Percentiles rank a stretch among this genome's conserved stretches.
Conservation (phyloP, 352 stramenopile species). For the Phytophthora cryptogea region DNA sequence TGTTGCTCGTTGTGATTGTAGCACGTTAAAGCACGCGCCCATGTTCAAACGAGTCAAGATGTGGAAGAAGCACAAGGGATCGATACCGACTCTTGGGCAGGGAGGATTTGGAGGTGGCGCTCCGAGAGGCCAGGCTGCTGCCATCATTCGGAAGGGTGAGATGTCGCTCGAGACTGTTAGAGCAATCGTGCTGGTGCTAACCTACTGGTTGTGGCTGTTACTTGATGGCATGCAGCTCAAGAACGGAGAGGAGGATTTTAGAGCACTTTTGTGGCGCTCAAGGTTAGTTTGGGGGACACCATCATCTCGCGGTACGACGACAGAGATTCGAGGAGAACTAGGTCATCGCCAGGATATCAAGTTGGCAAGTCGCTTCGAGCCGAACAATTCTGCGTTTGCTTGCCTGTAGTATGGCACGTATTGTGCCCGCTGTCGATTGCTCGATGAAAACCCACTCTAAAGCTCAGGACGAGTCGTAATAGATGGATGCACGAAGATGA, state of each 20-base stretch:
- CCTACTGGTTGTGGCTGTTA: not conserved
- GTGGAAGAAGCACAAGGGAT: conserved; percentile 88
- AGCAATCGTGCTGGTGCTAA: not conserved
- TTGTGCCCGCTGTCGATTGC: conserved; percentile 11
- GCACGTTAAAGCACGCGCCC: conserved; percentile 85
- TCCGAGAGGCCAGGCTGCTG: conserved; percentile 73
- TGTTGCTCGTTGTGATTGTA: conserved; percentile 24
- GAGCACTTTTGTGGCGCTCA: conserved; percentile 10
- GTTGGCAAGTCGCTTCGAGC: conserved; percentile 7
- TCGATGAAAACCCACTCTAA: conserved; percentile 18
- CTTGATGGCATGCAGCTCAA: conserved; percentile 39
- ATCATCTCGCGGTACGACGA: no score
- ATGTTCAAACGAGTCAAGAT: conserved; percentile 90
- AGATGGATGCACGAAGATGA: conserved; percentile 40
- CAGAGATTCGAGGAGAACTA: no score
- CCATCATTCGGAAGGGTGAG: conserved; percentile 81
- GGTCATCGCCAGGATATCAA: conserved; percentile 5
- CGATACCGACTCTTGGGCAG: conserved; percentile 73
- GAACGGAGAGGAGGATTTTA: conserved; percentile 55
- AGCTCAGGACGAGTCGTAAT: conserved; percentile 32
- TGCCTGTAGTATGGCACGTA: conserved; percentile 25
- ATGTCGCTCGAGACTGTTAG: not conserved
- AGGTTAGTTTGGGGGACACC: not conserved
- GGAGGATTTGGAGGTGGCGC: conserved; percentile 59
- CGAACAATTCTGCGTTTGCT: conserved; percentile 24